Conservation (phyloP, 441 rosid genomes). For the Omphalea diandra region DNA sequence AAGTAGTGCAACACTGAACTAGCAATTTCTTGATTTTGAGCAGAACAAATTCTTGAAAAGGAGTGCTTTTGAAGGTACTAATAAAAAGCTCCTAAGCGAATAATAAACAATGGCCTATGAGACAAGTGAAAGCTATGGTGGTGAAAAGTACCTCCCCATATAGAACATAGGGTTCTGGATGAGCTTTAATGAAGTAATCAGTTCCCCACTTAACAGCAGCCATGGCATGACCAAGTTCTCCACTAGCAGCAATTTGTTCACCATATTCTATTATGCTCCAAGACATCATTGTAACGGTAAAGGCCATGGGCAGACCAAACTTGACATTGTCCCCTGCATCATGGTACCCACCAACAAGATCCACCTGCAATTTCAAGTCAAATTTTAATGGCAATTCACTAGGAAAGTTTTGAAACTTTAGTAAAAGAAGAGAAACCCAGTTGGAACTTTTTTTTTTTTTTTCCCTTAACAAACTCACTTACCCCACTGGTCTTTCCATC, state of each 20-base stretch:
- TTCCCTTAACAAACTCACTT: no score
- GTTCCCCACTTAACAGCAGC: constrained; percentile 93
- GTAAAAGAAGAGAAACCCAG: not conserved
- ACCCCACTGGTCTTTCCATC: constrained; percentile 97
- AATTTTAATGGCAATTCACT: not conserved
- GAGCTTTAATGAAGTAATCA: constrained; percentile 90
- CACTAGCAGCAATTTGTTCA: constrained; percentile 55
- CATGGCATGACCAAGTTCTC: constrained; percentile 73
- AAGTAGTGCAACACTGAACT: no score
- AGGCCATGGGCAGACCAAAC: constrained; percentile 93
- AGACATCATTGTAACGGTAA: constrained; percentile 89
- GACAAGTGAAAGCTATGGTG: not conserved
- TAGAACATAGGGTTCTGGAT: constrained; percentile 73
- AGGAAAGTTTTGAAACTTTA: not conserved
- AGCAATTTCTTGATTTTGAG: not conserved
- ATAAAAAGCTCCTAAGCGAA: not conserved
- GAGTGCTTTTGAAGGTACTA: not conserved
- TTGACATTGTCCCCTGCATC: constrained; percentile 97
- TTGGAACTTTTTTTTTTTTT: not conserved
- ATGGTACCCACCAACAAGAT: constrained; percentile 87
- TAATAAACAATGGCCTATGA: not conserved
- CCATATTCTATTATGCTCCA: constrained; percentile 93
- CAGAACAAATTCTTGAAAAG: not conserved
- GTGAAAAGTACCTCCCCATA: constrained; percentile 67
- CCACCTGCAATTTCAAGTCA: constrained; percentile 45